These are phyloP conservation scores for Beauveria pseudobassiana DNA, from an alignment of 2,329 filamentous ascomycete species.

Conservation along the genomic window DNA sequence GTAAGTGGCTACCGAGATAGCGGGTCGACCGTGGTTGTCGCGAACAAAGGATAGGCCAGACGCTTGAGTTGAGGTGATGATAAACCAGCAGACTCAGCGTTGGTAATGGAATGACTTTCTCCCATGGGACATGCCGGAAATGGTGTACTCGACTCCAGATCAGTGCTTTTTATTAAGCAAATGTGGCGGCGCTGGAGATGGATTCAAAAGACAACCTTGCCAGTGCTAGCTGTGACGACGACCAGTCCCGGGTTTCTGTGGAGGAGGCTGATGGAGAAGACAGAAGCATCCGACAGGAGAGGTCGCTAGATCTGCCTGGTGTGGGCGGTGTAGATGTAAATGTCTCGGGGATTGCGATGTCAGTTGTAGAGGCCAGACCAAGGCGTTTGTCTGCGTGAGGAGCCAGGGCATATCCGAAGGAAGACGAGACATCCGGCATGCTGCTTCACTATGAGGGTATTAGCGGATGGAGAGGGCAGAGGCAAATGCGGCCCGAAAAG, in stretches of 20 bases:
- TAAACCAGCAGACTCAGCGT: conserved; percentile 81
- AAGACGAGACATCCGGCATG: conserved; percentile 59
- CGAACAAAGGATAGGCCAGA: conserved; percentile 73
- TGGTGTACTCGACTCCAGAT: conserved; percentile 68
- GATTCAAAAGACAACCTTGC: conserved; percentile 91
- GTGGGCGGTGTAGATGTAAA: conserved; percentile 75
- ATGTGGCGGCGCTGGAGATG: conserved; percentile 77
- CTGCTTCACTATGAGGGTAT: conserved; percentile 45
- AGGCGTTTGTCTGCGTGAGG: conserved; percentile 72
- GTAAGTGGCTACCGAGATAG: conserved; percentile 70
- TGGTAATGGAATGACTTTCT: conserved; percentile 72
- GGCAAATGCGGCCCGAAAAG: conserved; percentile 47
- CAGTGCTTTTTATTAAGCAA: conserved; percentile 77
- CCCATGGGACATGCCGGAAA: conserved; percentile 72
- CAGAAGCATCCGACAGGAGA: conserved; percentile 77
- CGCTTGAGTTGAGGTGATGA: conserved; percentile 80
- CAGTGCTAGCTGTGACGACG: conserved; percentile 73
- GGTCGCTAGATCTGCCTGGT: conserved; percentile 61
- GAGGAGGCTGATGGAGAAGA: conserved; percentile 69
- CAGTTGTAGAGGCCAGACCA: conserved; percentile 83
- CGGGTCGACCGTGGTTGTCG: conserved; percentile 79
- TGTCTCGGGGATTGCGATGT: conserved; percentile 63
- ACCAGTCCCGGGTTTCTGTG: conserved; percentile 81
- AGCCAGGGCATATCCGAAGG: conserved; percentile 68
- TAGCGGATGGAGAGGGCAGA: background rate